These are phyloP conservation scores for Cladophialophora immunda DNA, from an alignment of 2,329 filamentous ascomycete species.

Conservation along the genomic window DNA sequence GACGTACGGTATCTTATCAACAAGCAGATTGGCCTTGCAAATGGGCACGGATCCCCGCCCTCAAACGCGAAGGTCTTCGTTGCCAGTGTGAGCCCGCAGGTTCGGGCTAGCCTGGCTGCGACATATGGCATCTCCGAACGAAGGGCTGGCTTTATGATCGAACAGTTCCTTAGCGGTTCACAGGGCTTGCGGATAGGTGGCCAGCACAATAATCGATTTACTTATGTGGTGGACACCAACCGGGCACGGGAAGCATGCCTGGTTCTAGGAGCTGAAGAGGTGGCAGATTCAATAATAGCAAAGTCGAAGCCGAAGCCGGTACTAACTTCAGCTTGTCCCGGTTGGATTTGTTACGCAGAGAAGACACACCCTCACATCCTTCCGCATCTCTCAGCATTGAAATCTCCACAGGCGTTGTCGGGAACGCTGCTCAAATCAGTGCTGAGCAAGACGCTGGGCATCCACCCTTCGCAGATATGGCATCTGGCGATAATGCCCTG, in stretches of 20 bases:
- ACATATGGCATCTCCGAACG: conserved; percentile 77
- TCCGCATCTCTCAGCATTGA: conserved; percentile 87
- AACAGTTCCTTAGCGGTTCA: conserved; percentile 77
- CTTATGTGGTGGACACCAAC: conserved; percentile 92
- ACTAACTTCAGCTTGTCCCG: conserved; percentile 89
- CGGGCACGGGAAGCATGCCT: conserved; percentile 81
- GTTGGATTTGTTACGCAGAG: conserved; percentile 98
- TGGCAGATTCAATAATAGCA: conserved; percentile 55
- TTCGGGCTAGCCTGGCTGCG: conserved; percentile 85
- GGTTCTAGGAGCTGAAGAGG: conserved; percentile 79
- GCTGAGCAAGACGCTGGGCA: conserved; percentile 74
- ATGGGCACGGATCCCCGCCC: conserved; percentile 51
- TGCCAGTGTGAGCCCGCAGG: conserved; percentile 91
- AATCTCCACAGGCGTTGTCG: conserved; percentile 91
- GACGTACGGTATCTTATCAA: conserved; percentile 49
- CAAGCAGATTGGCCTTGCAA: conserved; percentile 50
- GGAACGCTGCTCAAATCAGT: conserved; percentile 91
- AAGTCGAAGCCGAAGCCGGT: conserved; percentile 49
- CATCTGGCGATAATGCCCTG: conserved; percentile 97
- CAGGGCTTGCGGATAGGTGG: conserved; percentile 75
- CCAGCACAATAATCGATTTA: conserved; percentile 77
- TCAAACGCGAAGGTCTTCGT: conserved; percentile 79
- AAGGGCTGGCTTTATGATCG: conserved; percentile 82
- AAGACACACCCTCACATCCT: conserved; percentile 96
- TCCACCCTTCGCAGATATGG: conserved; percentile 85